Base-by-base conservation (phyloP, 2,329 filamentous ascomycete species). In the Bimuria novae-zelandiae region DNA sequence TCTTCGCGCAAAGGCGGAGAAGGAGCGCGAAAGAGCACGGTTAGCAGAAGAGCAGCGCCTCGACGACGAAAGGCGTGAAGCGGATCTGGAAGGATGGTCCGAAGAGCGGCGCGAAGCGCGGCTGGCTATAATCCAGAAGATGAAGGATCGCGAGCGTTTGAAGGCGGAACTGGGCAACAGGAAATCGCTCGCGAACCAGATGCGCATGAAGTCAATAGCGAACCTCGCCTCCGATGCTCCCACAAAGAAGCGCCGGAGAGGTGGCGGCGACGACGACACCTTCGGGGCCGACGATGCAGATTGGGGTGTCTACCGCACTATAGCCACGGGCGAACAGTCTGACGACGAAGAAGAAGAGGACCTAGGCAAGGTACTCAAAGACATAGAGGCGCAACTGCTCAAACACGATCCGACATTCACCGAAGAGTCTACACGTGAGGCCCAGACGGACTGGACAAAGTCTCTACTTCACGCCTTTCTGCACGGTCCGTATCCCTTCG, bases 281-380 rank as follows among this genome's bases (percentile, higher is more conserved):
- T 99, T 99, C 69, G 94, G 94, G 51, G 92, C 92, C 44, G 93
- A 99, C 72, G 94, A 99, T 68, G 92, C 95, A 52, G 94, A 99
- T 73, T 99, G 94, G 94, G 91, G 91, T 52, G 91, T 99, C 12
- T 99, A 99, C 75, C 88, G 94, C 48, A 90, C 90, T 35, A 95
- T 97, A 52, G 90, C 91, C 1, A 91, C 89, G 0, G 92, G 91
- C 45, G 88, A 89, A 47, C 63, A 81, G 62, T 90, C 89, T 68
- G 90, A 94, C 57, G 92, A 97, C 61, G 92, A 96, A 45, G 92
- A 96, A 70, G 93, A 97, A 70, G 90, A 93, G 72, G 93, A 97
- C 66, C 82, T 96, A 0, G 83, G 84, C 52, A 84, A 82, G 4
- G 84, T 82, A 52, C 83, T 99, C 40, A 89, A 89, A 69, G 80